phyloP scores from a whole-genome alignment of 1,139 yeast genomes.

The Hansenula lynferdii region DNA sequence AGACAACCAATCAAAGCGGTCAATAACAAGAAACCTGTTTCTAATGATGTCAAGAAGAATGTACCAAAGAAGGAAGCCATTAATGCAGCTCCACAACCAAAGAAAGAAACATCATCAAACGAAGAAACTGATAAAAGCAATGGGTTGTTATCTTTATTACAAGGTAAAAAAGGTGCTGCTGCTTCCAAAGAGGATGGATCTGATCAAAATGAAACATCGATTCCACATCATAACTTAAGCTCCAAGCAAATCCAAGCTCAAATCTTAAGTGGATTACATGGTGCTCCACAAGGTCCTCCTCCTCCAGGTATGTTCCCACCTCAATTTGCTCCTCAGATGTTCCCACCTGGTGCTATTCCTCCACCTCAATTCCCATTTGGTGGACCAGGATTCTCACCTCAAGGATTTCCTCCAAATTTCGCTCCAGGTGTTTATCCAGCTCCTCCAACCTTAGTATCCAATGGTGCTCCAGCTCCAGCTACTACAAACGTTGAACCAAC shows the following conservation, averaged over 20 bases:
- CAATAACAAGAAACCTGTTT: not conserved
- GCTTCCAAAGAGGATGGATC: conserved; percentile 16
- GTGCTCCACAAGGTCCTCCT: conserved; percentile 28
- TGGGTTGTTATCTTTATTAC: conserved; percentile 37
- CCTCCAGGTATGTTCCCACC: conserved; percentile 11
- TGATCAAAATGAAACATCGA: conserved; percentile 16
- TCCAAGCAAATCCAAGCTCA: conserved; percentile 36
- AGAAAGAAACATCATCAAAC: too few relatives aligned
- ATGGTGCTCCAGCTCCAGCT: too few relatives aligned
- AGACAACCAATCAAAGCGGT: not conserved
- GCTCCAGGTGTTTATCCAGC: conserved; percentile 23
- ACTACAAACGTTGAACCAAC: not conserved
- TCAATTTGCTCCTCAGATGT: conserved; percentile 13
- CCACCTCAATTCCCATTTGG: not conserved
- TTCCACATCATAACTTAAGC: conserved; percentile 23
- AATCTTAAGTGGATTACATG: conserved; percentile 25
- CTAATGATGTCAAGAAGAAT: too few relatives aligned
- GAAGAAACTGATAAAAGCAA: conserved; percentile 19
- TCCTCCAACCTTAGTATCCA: too few relatives aligned
- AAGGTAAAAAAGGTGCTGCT: conserved; percentile 23
- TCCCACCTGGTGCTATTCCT: conserved; percentile 3
- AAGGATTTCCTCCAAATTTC: conserved; percentile 16
- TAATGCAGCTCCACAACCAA: too few relatives aligned
- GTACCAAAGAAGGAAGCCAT: too few relatives aligned
- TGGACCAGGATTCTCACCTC: conserved; percentile 13